Evolutionary conservation across 2,329 filamentous ascomycete species (phyloP).

Genomic region (Xylaria sp.): DNA sequence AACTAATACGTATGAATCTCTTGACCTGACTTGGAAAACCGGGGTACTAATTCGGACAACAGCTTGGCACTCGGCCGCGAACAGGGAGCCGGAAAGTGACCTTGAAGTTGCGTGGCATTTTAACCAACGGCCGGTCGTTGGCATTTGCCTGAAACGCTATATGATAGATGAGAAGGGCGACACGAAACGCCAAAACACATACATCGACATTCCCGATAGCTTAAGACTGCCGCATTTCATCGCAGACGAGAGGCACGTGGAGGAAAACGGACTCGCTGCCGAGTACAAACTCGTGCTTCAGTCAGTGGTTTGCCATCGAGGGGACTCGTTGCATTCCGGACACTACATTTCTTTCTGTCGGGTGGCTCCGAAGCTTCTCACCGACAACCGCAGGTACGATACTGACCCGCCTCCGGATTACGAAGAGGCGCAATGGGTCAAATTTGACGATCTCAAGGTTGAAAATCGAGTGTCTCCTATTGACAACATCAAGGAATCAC

Average conservation of each 20-base stretch:
- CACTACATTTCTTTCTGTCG: slow-evolving; percentile 90
- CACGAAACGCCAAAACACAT: slow-evolving; percentile 74
- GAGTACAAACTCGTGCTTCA: slow-evolving; percentile 93
- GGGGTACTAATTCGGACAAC: slow-evolving; percentile 39
- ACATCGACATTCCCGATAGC: slow-evolving; percentile 83
- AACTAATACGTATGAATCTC: slow-evolving; percentile 72
- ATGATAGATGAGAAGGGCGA: slow-evolving; percentile 70
- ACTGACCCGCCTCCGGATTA: slow-evolving; percentile 66
- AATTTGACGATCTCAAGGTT: slow-evolving; percentile 81
- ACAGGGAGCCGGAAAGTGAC: slow-evolving; percentile 62
- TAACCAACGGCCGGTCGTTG: slow-evolving; percentile 80
- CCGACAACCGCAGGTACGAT: slow-evolving; percentile 59
- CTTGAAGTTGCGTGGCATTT: slow-evolving; percentile 89
- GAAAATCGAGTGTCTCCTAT: slow-evolving; percentile 73
- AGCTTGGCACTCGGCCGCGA: slow-evolving; percentile 80
- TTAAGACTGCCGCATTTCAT: slow-evolving; percentile 90
- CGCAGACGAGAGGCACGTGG: slow-evolving; percentile 70
- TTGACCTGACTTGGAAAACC: not conserved
- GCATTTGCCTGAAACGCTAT: slow-evolving; percentile 92
- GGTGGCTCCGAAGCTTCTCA: slow-evolving; percentile 66
- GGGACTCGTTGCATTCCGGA: slow-evolving; percentile 81
- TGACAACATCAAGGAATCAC: slow-evolving; percentile 73
- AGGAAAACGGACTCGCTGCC: slow-evolving; percentile 70
- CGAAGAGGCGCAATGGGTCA: slow-evolving; percentile 79
- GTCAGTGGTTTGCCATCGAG: slow-evolving; percentile 89